Base-by-base conservation (phyloP, 345 rosid species). In the Sisymbrium altissimum region DNA sequence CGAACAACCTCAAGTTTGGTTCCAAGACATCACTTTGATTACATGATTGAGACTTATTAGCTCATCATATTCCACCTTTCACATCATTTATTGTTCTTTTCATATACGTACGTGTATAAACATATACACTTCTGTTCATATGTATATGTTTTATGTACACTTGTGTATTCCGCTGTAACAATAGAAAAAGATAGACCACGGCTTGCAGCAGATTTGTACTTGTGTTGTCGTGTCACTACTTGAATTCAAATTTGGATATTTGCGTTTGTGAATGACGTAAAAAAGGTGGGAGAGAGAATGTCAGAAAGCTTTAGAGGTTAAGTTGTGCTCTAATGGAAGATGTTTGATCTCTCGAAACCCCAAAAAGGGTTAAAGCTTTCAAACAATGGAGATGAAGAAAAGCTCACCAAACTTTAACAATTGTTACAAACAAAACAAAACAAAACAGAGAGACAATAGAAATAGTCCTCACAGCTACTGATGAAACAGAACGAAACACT, bases 381-480 rank as follows among this genome's bases (percentile, higher is more conserved):
- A 0, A 55, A 63, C 29, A 19, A 54, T 64, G 66, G 30, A 70
- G 44, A 70, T 76, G 45, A 70, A 63, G 54, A 59, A 76, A 76
- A 63, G 14, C 44, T 76, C 52, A 62, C 35, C 71, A 54, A 70
- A 63, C 40, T 30, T 70, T 7, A 69, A 14, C 52, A 63, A 54
- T 32, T 33, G 75, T 70, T 46, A 62, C 75, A 76, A 75, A 75
- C 71, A 73, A 25, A 74, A 46, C 55, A 66, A 74, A 60, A 66
- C 53, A 59, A 49, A 50, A 67, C 59, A 68, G 32, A 49, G 73
- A 74, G 62, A 68, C 38, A 50, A 11, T 10, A 10, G 32, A 48
- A 36, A 46, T 10, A 27, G 14, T 65, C 35, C 49, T 65, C 66
- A 15, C 33, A 65, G 50, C 78, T 66, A 59, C 78, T 46, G 61